Evolutionary conservation across 2,329 filamentous ascomycete genomes (phyloP).

Genomic region (Niveomyces coronatus): DNA sequence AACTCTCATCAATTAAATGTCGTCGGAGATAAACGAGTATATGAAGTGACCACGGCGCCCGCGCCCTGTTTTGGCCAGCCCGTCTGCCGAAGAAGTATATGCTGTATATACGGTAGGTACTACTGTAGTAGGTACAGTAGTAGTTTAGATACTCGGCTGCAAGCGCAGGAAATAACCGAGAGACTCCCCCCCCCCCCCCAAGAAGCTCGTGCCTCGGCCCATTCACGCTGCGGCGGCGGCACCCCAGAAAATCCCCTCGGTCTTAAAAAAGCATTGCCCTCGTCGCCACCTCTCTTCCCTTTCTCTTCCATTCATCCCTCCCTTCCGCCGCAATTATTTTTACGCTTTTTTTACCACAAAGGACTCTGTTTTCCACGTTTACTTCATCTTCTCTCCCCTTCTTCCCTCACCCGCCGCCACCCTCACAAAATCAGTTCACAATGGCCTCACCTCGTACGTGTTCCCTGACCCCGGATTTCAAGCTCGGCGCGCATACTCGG

Average conservation of each 20-base stretch:
- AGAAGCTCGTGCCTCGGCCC: constrained; percentile 10
- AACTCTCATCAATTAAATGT: too few relatives aligned
- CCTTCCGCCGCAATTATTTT: constrained; percentile 8
- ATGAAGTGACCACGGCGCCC: too few relatives aligned
- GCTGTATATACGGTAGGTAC: too few relatives aligned
- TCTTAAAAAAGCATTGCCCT: constrained; percentile 7
- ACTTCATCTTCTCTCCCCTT: background rate
- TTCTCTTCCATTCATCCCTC: constrained; percentile 8
- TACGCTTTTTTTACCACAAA: background rate
- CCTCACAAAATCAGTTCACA: constrained; percentile 4
- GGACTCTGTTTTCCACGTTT: constrained; percentile 3
- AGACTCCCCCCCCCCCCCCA: too few relatives aligned
- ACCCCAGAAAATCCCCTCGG: constrained; percentile 4
- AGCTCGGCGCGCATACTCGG: background rate
- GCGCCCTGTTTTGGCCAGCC: too few relatives aligned
- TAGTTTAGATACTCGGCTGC: too few relatives aligned
- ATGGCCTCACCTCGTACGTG: constrained; percentile 10
- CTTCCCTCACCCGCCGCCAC: background rate
- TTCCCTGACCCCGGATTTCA: background rate
- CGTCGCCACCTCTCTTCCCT: background rate
- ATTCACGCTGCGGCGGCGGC: background rate
- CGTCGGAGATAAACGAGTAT: too few relatives aligned
- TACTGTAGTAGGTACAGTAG: too few relatives aligned
- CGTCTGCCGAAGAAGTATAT: too few relatives aligned
- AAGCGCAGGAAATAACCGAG: too few relatives aligned